Evolutionary conservation across 371 early-diverging fungal species (phyloP), one percentile per base, ranked within the genome.

Genomic region (Mortierella sp.): DNA sequence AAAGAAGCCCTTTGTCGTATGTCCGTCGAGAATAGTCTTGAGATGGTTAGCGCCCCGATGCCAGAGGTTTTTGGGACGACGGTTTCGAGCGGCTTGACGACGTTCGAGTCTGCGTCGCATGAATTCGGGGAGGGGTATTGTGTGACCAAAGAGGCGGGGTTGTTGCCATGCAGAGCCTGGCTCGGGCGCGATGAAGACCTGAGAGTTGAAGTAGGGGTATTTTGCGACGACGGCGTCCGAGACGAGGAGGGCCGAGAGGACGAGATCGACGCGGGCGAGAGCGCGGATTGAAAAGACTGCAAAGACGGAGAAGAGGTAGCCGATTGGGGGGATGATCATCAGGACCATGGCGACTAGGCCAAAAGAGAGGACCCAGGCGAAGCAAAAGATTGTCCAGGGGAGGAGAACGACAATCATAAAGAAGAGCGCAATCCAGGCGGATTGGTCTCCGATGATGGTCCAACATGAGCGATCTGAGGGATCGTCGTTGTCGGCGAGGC

Each of bases 371-470:
- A 77, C 77, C 86, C 86, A 86, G 44, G 24, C 72, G 50, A 73
- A 81, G 37, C 86, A 86, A 57, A 86, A 86, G 31, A 81, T 16
- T 2, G 82, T 51, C 86, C 86, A 86, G 3, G 86, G 86, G 26
- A 86, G 43, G 48, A 86, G 67, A 16, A 81, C n/a, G 24, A 86
- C 5, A 46, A 79, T 43, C 73, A 73, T 46, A 54, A 74, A 86
- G 6, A 71, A 10, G 19, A 81, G 73, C 1, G 76, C 71, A 21
- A 71, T 26, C 86, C 86, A 86, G 40, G 76, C 82, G 34, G 46
- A 70, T 8, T 70, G 69, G 13, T 86, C 82, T 2, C 82, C 79
- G 10, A 75, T 82, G 8, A 81, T 43, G 28, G 73, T 40, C 86
- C 86, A 86, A 28, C 79, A 74, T 14, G 82, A 81, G 0, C 55